phyloP scores from a whole-genome alignment of 1,139 yeast species.

The Scheffersomyces titani region DNA sequence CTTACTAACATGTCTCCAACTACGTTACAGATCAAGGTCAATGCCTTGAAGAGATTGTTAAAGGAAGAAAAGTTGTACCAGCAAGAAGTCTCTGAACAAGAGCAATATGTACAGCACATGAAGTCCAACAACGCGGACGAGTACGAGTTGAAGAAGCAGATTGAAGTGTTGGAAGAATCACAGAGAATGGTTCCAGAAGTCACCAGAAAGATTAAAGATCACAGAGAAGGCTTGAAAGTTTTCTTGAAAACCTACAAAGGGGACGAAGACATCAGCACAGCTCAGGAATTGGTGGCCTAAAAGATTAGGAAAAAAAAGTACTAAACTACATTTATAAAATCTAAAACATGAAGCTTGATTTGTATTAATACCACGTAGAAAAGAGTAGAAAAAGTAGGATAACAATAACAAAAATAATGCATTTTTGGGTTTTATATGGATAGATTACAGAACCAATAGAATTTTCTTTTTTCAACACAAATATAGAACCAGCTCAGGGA shows the following conservation, averaged over 20 bases:
- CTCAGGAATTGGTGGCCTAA: slow-evolving; percentile 26
- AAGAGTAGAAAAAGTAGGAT: not conserved
- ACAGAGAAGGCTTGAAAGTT: slow-evolving; percentile 46
- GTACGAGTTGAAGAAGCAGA: slow-evolving; percentile 68
- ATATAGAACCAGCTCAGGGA: not conserved
- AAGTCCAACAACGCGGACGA: slow-evolving; percentile 54
- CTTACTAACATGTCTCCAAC: slow-evolving; percentile 65
- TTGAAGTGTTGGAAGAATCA: slow-evolving; percentile 68
- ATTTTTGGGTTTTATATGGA: not conserved
- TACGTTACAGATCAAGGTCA: slow-evolving; percentile 70
- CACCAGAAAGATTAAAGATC: slow-evolving; percentile 50
- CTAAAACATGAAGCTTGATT: not conserved
- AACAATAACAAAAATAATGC: not conserved
- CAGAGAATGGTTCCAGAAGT: slow-evolving; percentile 68
- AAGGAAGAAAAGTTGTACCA: slow-evolving; percentile 71
- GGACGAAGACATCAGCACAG: slow-evolving; percentile 48
- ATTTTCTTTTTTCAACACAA: not conserved
- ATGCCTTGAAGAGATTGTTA: slow-evolving; percentile 70
- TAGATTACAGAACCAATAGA: not conserved
- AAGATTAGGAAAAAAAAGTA: not conserved
- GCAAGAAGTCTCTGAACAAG: slow-evolving; percentile 65
- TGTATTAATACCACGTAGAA: not conserved
- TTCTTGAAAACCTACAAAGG: slow-evolving; percentile 44
- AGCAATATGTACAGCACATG: slow-evolving; percentile 45
- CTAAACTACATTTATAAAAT: not conserved